Percentiles rank a stretch among this genome's conserved stretches.
phyloP scores from a whole-genome alignment of 352 stramenopile genomes.

The Pythium aphanidermatum region DNA sequence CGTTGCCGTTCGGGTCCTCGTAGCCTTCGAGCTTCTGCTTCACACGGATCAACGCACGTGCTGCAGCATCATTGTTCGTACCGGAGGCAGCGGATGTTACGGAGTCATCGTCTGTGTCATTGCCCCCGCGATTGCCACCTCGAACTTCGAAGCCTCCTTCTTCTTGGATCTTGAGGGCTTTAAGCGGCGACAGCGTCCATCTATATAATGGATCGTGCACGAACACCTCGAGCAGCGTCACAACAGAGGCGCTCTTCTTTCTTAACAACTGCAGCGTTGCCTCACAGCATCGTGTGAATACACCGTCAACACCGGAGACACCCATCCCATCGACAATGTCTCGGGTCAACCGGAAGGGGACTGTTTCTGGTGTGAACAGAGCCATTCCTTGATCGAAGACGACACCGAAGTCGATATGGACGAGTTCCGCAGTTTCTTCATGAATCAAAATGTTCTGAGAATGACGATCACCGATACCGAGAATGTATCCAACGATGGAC shows the following conservation, averaged over 20 bases:
- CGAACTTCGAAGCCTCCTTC: slow-evolving; percentile 22
- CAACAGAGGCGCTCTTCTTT: slow-evolving; percentile 90
- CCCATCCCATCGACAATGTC: slow-evolving; percentile 99
- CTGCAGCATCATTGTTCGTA: slow-evolving; percentile 81
- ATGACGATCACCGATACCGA: slow-evolving; percentile 98
- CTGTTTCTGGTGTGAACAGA: slow-evolving; percentile 94
- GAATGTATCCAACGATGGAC: slow-evolving; percentile 95
- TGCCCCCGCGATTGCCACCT: slow-evolving; percentile 7
- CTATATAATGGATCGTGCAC: slow-evolving; percentile 99
- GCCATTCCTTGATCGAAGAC: slow-evolving; percentile 98
- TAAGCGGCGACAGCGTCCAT: slow-evolving; percentile 93
- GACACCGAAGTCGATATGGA: slow-evolving; percentile 99
- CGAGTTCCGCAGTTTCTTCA: slow-evolving; percentile 94
- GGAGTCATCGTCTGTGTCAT: slow-evolving; percentile 19
- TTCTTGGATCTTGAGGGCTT: slow-evolving; percentile 80
- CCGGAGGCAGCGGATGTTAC: neutral
- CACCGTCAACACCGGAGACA: slow-evolving; percentile 92
- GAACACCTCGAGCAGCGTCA: slow-evolving; percentile 99
- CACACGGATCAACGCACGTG: slow-evolving; percentile 93
- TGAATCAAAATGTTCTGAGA: slow-evolving; percentile 98
- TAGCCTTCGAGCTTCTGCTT: slow-evolving; percentile 98
- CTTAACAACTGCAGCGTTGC: slow-evolving; percentile 89
- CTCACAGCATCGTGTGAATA: slow-evolving; percentile 94
- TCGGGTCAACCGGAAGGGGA: slow-evolving; percentile 98
- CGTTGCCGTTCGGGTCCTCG: slow-evolving; percentile 95